A percentile compares a stretch with the other conserved stretches of the same genome.
Conservation (phyloP, 106 monocot genomes). For the Allium fistulosum region DNA sequence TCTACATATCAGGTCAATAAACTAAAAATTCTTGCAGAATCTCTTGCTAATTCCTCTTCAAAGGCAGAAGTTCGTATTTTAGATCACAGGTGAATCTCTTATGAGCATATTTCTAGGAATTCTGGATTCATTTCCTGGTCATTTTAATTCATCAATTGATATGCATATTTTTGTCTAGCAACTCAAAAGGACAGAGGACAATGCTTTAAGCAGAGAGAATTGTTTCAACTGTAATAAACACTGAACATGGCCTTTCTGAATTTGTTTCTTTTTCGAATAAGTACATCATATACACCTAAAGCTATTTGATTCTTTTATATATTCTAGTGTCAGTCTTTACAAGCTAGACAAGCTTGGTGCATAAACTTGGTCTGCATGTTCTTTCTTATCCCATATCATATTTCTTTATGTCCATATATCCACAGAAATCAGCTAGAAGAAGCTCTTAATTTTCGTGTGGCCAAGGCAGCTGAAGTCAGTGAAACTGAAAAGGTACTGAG, state of each 20-base stretch:
- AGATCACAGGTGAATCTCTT: slow-evolving; percentile 58
- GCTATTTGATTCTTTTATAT: too few relatives aligned
- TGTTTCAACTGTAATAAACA: too few relatives aligned
- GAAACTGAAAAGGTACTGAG: slow-evolving; percentile 66
- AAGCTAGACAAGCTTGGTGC: not conserved
- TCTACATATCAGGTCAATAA: slow-evolving; percentile 58
- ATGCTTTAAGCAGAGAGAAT: too few relatives aligned
- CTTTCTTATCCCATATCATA: too few relatives aligned
- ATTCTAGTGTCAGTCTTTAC: too few relatives aligned
- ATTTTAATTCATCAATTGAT: not conserved
- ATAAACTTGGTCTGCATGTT: not conserved
- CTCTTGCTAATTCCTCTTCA: slow-evolving; percentile 78
- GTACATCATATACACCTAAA: too few relatives aligned
- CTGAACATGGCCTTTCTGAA: too few relatives aligned
- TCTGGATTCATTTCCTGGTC: slow-evolving; percentile 1
- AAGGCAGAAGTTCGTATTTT: slow-evolving; percentile 82
- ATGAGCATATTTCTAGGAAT: not conserved
- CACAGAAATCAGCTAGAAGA: slow-evolving; percentile 80
- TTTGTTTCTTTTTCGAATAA: too few relatives aligned
- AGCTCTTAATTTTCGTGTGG: slow-evolving; percentile 67
- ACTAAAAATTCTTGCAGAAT: slow-evolving; percentile 80
- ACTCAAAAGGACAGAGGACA: too few relatives aligned
- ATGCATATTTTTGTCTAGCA: not conserved
- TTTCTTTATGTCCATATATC: not conserved
- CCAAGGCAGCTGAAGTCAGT: slow-evolving; percentile 68